These are phyloP conservation scores for Cadophora gregata DNA, from an alignment of 2,329 filamentous ascomycete genomes.

Conservation along the genomic window DNA sequence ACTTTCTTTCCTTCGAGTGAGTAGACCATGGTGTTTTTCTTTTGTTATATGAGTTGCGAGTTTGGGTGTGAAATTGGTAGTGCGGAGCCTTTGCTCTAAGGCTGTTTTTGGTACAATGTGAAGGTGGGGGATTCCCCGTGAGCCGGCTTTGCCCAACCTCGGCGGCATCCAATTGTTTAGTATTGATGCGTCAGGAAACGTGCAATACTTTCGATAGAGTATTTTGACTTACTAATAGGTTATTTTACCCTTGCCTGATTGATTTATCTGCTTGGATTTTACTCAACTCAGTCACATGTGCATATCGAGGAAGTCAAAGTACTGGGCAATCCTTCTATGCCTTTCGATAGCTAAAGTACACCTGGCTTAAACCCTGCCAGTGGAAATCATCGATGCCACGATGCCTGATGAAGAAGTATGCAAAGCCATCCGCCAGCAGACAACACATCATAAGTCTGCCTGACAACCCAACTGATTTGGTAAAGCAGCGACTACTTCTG, in stretches of 20 bases:
- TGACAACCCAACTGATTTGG: slow-evolving; percentile 22
- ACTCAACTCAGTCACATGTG: slow-evolving; percentile 14
- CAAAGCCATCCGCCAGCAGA: slow-evolving; percentile 37
- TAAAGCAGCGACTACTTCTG: slow-evolving; percentile 34
- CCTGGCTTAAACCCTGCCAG: slow-evolving; percentile 32
- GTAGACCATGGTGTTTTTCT: slow-evolving; percentile 60
- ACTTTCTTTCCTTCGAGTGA: slow-evolving; percentile 65
- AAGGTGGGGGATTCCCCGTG: slow-evolving; percentile 5
- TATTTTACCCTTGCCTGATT: background rate
- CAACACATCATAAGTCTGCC: slow-evolving; percentile 35
- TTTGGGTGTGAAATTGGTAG: background rate
- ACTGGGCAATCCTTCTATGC: slow-evolving; percentile 45
- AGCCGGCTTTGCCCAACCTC: slow-evolving; percentile 7
- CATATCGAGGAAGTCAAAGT: slow-evolving; percentile 22
- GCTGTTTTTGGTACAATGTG: slow-evolving; percentile 10
- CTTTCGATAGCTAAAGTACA: slow-evolving; percentile 42
- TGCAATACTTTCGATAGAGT: background rate
- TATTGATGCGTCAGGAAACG: background rate
- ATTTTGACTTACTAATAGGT: no score
- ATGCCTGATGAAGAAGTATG: slow-evolving; percentile 36
- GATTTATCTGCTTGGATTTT: background rate
- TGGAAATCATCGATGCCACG: slow-evolving; percentile 32
- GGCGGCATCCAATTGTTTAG: background rate
- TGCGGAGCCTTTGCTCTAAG: background rate
- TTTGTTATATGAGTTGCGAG: background rate